Base-by-base conservation (phyloP, 2,329 filamentous ascomycete species). In the Phialocephala sp. region DNA sequence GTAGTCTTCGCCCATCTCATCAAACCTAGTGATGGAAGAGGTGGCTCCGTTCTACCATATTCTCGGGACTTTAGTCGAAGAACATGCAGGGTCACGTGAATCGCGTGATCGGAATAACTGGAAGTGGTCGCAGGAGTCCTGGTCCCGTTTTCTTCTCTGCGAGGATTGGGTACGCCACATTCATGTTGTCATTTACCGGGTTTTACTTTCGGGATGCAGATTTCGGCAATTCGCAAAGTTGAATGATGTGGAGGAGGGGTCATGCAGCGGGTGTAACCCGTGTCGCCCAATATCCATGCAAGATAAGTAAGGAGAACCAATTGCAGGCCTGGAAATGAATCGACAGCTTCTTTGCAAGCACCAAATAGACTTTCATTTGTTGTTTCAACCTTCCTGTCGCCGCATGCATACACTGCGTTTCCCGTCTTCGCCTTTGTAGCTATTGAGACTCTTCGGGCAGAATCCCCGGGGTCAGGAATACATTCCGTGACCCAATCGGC, bases 381-480 rank as follows among this genome's bases (percentile, higher is more conserved):
- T 11, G 9, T n/a, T 50, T n/a, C 45, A 24, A 45, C n/a, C n/a
- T 50, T 50, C 45, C 22, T 50, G 45, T 50, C 45, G 45, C 45
- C 20, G 45, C 45, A 50, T 50, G 45, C 6, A 32, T 32, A 6
- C 45, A 50, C 11, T n/a, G 18, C 18, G n/a, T 4, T 22, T 11
- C 41, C n/a, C 15, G 2, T 11, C 45, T 22, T 22, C 8, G 8
- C n/a, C 12, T 11, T 9, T 50, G 18, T 5, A 50, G 4, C 9
- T 50, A 11, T 14, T 50, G n/a, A 11, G 43, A 45, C 37, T 12
- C 37, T 12, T 4, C 45, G n/a, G 45, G 8, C 9, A 50, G n/a
- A 22, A 8, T 22, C 20, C 20, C n/a, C n/a, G 18, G 1, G 5
- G 3, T 22, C 4, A 20, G 22, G 20, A 50, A 22, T 24, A 4